Evolutionary conservation across 768 basidiomycete genomes (phyloP), one percentile per base, ranked within the genome.

Genomic region (Boletales sp.): DNA sequence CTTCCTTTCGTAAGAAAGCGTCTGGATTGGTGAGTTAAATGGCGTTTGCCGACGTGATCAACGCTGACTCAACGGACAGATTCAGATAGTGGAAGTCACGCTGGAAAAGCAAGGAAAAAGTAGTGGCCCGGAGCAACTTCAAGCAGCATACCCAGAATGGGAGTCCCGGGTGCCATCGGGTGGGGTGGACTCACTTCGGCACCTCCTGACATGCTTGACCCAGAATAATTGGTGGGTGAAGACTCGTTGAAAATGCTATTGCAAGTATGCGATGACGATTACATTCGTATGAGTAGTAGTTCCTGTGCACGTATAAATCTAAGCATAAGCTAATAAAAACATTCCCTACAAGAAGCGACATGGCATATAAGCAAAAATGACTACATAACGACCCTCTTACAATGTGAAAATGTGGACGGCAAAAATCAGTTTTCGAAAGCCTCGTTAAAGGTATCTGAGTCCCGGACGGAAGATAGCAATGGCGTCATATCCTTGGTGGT

Each of bases 171-270:
- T 62, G 29, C 70, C 77, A 0, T 69, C 72, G 14, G 81, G 82
- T 9, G 83, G 83, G 0, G 65, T 76, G 24, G 77, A 79, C 31
- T 74, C 79, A 18, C 62, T 86, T 47, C 72, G 77, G 48, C 75
- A 84, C 57, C 66, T 86, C 10, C 66, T 85, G 17, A 62, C 79
- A 15, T 73, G 76, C 31, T 60, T 85, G 32, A 80, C 80, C 56
- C 65, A 81, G 29, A 74, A 71, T 4, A 75, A 80, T 8, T 86
- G 82, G 82, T 86, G 84, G 85, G 62, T 53, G 18, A 41, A 30
- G n/a, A 34, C 18, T 8, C 21, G 15, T 18, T 43, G 30, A 46
- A 47, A 1, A 14, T 30, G 40, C 41, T 21, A n/a, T 50, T 42
- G 34, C 39, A 40, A 52, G 42, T 39, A 56, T 56, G 43, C n/a